Percentiles rank a stretch among this genome's conserved stretches.
Evolutionary conservation across 2,329 filamentous ascomycete species (phyloP).

Genomic region (Colletotrichum sp.): DNA sequence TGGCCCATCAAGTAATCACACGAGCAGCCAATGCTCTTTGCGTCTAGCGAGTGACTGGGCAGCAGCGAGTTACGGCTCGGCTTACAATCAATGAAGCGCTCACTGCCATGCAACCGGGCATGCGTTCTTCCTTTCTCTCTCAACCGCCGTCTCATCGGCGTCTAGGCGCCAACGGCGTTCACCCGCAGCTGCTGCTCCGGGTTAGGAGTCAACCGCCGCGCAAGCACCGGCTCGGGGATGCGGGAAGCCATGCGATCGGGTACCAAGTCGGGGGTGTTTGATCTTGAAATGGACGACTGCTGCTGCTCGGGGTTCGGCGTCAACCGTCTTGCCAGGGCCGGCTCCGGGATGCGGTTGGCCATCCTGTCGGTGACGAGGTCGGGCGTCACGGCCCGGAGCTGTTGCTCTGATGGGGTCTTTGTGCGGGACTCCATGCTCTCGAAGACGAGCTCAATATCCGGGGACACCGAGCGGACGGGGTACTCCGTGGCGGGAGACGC

Average conservation of each 20-base stretch:
- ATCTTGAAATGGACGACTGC: slow-evolving; percentile 13
- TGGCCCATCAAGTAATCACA: not conserved
- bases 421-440: slow-evolving; percentile 17
- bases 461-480: slow-evolving; percentile 48
- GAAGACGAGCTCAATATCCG: slow-evolving; percentile 18
- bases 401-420: slow-evolving; percentile 45
- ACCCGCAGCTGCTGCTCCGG: slow-evolving; percentile 47
- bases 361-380: slow-evolving; percentile 65
- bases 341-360: slow-evolving; percentile 59
- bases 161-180: slow-evolving; percentile 28
- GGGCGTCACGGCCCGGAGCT: slow-evolving; percentile 49
- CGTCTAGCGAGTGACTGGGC: not conserved
- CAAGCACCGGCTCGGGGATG: slow-evolving; percentile 53
- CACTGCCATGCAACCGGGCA: not conserved
- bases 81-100: not conserved
- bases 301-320: slow-evolving; percentile 54
- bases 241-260: slow-evolving; percentile 67
- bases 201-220: slow-evolving; percentile 50
- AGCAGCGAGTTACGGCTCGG: not conserved
- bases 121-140: not conserved
- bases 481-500: slow-evolving; percentile 61
- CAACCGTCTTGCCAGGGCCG: slow-evolving; percentile 45
- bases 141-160: not conserved
- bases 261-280: slow-evolving; percentile 60
- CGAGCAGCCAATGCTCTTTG: not conserved